Evolutionary conservation across 768 basidiomycete genomes (phyloP), one percentile per base, ranked within the genome.

Genomic region (Crucibulum laeve): DNA sequence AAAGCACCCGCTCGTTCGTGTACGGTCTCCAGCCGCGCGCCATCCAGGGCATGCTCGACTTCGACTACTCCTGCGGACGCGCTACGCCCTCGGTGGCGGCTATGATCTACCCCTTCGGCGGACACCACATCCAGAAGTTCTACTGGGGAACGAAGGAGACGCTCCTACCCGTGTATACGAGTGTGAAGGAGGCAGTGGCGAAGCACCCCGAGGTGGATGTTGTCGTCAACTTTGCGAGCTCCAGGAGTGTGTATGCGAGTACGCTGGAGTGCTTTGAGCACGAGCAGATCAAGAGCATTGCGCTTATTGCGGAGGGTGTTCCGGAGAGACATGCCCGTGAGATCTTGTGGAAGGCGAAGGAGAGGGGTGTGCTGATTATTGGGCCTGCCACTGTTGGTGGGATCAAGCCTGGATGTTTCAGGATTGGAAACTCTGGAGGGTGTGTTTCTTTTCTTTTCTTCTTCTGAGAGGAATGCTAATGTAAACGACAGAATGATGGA

Each of bases 71-170:
- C 11, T 99, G 96, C 69, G 94, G 94, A 14, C 89, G 96, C 50
- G 65, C 79, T 36, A 78, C 86, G 15, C 93, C 96, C 26, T 88
- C 84, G 36, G 96, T 98, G 52, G 94, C 96, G 22, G 96, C 96
- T 28, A 99, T 98, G 95, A 96, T 99, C 62, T 99, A 99, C 67
- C 96, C 95, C 62, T 99, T 99, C 68, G 96, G 95, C 60, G 95
- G 95, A 15, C 95, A 98, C 71, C 96, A 98, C 72, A 96, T 97
- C 67, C 96, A 99, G 73, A 99, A 99, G 74, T 97, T 99, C 81
- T 98, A 99, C 79, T 98, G 96, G 96, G 96, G 96, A 44, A 98
- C 96, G 30, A 92, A 91, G 74, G 96, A 98, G 76, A 95, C 95
- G 3, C 85, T 99, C 38, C 82, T 99, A 28, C 96, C 96, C 40